phyloP scores from a whole-genome alignment of 23 red algal genomes.

The Agarophyton chilense region DNA sequence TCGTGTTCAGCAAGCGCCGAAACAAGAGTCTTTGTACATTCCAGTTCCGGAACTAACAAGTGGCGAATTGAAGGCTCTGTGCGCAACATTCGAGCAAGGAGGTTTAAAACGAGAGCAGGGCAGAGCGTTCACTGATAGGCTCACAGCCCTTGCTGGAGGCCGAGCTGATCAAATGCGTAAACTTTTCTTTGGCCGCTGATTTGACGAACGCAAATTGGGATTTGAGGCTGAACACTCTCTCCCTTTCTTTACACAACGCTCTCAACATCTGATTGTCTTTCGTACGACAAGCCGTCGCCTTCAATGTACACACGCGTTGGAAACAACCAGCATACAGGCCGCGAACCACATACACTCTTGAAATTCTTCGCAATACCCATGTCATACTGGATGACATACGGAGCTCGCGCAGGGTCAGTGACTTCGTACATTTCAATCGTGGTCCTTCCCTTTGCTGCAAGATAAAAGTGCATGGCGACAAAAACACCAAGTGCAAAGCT shows the following conservation, averaged over 20 bases:
- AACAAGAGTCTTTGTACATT: neutral
- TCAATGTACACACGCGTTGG: conserved; percentile 65
- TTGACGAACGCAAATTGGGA: neutral
- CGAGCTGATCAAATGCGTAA: conserved; percentile 49
- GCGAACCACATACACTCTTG: conserved; percentile 51
- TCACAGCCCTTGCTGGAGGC: conserved; percentile 53
- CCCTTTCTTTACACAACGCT: conserved; percentile 2
- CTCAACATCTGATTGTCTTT: conserved; percentile 34
- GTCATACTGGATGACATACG: conserved; percentile 67
- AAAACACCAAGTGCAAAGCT: conserved; percentile 85
- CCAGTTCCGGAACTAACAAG: conserved; percentile 27
- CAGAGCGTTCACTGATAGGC: neutral
- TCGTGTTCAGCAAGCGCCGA: neutral
- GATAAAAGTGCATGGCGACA: conserved; percentile 82
- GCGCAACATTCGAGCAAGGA: conserved; percentile 54
- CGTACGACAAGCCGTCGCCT: conserved; percentile 55
- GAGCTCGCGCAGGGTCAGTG: conserved; percentile 61
- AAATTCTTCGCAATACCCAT: conserved; percentile 72
- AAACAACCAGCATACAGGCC: conserved; percentile 55
- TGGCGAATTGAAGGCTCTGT: conserved; percentile 58
- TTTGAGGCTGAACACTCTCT: neutral
- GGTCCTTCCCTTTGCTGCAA: conserved; percentile 77
- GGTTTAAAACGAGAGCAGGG: conserved; percentile 7
- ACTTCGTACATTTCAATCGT: conserved; percentile 97
- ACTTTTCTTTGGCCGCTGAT: conserved; percentile 32